Base-by-base conservation (phyloP, 192 early-diverging fungal species). In the Podochytrium sp. region DNA sequence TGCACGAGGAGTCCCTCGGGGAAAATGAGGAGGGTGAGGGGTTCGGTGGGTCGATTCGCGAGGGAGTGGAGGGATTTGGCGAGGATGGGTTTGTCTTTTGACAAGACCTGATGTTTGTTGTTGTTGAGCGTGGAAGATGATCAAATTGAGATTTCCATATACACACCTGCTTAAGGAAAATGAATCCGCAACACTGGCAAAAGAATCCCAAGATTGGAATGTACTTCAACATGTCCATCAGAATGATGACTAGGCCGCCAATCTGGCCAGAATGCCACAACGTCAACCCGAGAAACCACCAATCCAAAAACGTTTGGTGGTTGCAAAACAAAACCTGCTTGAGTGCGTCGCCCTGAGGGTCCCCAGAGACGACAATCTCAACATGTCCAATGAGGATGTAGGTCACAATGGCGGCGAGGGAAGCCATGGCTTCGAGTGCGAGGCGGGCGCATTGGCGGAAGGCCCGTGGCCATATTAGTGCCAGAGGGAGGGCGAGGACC, bases 291-390 rank as follows among this genome's bases (percentile, higher is more conserved):
- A 69, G 51, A 20, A 51, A 69, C 47, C 47, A 69, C 66, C 66
- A 69, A 35, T 69, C 66, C 2, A 55, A 7, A 20, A 55, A 69
- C 18, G 50, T 69, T 55, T 69, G 66, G 55, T 69, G 66, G 34
- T 69, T 69, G 50, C 50, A 29, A 35, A 69, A 69, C 30, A 51
- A n/a, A 7, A 69, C 33, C 1, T n/a, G 37, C 16, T n/a, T 14
- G 2, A 16, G 18, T 3, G 7, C 29, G 7, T 18, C 10, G 30
- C 16, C 10, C 12, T 23, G 12, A 12, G 6, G 2, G 50, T 52
- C 66, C 4, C 51, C 49, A 1, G 66, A 55, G 34, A 69, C 16
- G 20, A 52, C 49, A 69, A 69, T 33, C 50, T 55, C 37, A 5
- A 69, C 29, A 29, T 69, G 43, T n/a, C 50, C 29, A 3, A 23